Evolutionary conservation across 1,284 basidiomycete species (phyloP).

Genomic region (Phellopilus nigrolimitatus): DNA sequence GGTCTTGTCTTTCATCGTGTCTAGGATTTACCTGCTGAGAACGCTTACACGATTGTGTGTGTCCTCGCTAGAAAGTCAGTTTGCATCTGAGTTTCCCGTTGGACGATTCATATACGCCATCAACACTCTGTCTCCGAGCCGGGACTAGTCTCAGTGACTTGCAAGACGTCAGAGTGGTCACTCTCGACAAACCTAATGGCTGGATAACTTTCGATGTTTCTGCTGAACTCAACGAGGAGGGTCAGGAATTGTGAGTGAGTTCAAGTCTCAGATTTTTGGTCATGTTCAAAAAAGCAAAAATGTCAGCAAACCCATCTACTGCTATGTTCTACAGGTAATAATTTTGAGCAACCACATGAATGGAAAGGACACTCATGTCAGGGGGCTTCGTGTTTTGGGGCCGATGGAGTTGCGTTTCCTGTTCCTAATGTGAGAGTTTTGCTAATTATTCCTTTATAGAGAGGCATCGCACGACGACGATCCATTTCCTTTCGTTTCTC

Average conservation of each 20-base stretch:
- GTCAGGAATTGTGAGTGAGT: slow-evolving; percentile 57
- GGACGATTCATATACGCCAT: slow-evolving; percentile 98
- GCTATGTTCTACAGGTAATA: slow-evolving; percentile 88
- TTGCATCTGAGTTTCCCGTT: slow-evolving; percentile 82
- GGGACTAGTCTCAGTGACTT: slow-evolving; percentile 91
- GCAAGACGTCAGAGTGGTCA: slow-evolving; percentile 84
- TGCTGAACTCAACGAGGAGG: slow-evolving; percentile 73
- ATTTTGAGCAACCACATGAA: slow-evolving; percentile 95
- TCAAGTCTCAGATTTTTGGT: slow-evolving; percentile 1
- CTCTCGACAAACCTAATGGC: slow-evolving; percentile 87
- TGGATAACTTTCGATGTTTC: slow-evolving; percentile 92
- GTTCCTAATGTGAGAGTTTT: not conserved
- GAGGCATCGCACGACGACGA: slow-evolving; percentile 51
- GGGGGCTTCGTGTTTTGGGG: slow-evolving; percentile 84
- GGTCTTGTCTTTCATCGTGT: slow-evolving; percentile 40
- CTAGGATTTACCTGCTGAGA: not conserved
- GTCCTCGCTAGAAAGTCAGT: slow-evolving; percentile 74
- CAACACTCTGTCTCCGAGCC: slow-evolving; percentile 83
- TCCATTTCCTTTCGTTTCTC: slow-evolving; percentile 61
- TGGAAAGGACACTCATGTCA: slow-evolving; percentile 97
- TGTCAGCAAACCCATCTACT: slow-evolving; percentile 76
- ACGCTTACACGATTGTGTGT: not conserved
- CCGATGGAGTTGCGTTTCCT: slow-evolving; percentile 63
- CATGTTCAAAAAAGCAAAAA: not conserved
- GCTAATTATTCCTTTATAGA: slow-evolving; percentile 27